Percentiles rank a stretch among this genome's conserved stretches.
phyloP scores from a whole-genome alignment of 176 grass and related monocot species.

The Guadua angustifolia region DNA sequence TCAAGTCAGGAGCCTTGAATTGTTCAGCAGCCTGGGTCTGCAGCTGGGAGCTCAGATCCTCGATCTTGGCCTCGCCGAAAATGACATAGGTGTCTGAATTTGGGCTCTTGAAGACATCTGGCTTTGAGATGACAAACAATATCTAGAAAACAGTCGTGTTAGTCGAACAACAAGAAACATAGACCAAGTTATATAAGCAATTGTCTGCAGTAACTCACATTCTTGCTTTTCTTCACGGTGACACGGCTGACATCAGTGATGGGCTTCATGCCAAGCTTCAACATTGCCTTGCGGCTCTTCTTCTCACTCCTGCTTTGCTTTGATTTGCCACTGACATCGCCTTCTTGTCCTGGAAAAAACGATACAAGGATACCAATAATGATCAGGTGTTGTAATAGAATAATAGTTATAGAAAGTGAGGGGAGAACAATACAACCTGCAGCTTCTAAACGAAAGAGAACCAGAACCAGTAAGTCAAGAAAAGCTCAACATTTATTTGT shows the following conservation, averaged over 20 bases:
- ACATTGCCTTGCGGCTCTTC: constrained; percentile 82
- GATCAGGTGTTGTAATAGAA: neutral
- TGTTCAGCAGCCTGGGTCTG: constrained; percentile 72
- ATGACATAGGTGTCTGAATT: constrained; percentile 70
- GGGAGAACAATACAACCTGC: neutral
- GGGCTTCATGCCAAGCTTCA: constrained; percentile 82
- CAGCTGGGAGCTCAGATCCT: constrained; percentile 75
- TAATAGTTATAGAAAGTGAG: neutral
- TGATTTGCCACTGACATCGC: constrained; percentile 59
- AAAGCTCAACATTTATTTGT: neutral
- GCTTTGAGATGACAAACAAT: constrained; percentile 74
- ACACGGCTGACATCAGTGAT: constrained; percentile 64
- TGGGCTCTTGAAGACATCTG: constrained; percentile 76
- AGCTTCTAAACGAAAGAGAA: neutral
- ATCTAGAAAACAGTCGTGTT: constrained; percentile 46
- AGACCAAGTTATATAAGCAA: neutral
- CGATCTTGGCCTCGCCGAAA: constrained; percentile 72
- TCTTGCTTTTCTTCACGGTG: constrained; percentile 82
- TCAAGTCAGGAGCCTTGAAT: constrained; percentile 64
- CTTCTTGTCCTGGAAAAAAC: constrained; percentile 48
- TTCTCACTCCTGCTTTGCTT: constrained; percentile 86
- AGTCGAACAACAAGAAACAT: neutral
- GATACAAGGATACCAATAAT: constrained; percentile 13
- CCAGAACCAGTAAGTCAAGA: neutral
- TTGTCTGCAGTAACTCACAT: constrained; percentile 47